Conservation (phyloP, 352 stramenopile species). For the Vaucheria bursata region DNA sequence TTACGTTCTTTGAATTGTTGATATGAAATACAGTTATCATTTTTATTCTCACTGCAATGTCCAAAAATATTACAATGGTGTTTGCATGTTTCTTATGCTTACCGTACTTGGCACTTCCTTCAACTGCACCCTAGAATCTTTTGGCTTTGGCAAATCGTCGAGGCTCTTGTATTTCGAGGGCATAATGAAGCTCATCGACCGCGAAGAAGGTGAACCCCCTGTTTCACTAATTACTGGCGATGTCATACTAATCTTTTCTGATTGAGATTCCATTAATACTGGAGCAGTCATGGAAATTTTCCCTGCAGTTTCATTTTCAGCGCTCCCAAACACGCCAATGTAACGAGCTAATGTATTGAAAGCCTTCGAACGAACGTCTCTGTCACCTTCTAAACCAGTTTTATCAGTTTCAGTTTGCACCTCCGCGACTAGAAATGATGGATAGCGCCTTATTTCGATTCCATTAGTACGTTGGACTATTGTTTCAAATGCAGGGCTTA, state of each 20-base stretch:
- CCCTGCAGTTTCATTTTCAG: neutral
- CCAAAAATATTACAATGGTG: too few relatives aligned
- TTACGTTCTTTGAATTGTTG: too few relatives aligned
- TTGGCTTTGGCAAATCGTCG: slow-evolving; percentile 1
- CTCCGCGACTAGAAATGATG: slow-evolving; percentile 2
- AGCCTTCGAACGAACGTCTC: neutral
- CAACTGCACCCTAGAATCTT: neutral
- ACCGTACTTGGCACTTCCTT: slow-evolving; percentile 4
- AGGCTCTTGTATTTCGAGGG: slow-evolving; percentile 3
- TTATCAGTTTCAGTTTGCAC: neutral
- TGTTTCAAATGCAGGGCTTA: neutral
- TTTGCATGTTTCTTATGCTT: too few relatives aligned
- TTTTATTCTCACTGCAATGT: too few relatives aligned
- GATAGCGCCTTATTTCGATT: neutral
- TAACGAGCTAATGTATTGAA: slow-evolving; percentile 7
- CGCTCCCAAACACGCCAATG: slow-evolving; percentile 5
- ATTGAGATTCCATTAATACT: neutral
- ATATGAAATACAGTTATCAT: too few relatives aligned
- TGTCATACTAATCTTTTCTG: neutral
- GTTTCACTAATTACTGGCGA: neutral
- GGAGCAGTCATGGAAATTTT: neutral
- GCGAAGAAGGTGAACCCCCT: neutral
- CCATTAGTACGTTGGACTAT: neutral
- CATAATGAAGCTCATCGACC: slow-evolving; percentile 10
- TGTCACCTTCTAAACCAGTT: neutral